Conservation (phyloP, 106 monocot species). For the Allium fistulosum region DNA sequence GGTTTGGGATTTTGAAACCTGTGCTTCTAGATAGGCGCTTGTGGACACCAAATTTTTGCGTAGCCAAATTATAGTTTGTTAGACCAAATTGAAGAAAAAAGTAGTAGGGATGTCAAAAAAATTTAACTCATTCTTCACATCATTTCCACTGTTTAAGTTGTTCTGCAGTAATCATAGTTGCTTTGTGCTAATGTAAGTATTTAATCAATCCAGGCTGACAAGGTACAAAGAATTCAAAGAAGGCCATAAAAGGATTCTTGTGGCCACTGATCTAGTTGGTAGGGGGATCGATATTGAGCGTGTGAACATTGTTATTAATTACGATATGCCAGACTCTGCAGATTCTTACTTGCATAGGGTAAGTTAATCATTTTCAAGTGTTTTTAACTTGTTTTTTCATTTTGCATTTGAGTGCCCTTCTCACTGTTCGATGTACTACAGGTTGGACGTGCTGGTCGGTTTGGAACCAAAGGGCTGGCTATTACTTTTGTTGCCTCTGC, state of each 20-base stretch:
- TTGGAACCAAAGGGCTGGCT: constrained; percentile 97
- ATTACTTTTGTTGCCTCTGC: constrained; percentile 96
- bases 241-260: constrained; percentile 96
- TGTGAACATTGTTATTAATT: constrained; percentile 97
- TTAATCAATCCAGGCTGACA: constrained; percentile 43
- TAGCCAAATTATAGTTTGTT: too few relatives aligned
- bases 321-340: constrained; percentile 99
- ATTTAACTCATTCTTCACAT: too few relatives aligned
- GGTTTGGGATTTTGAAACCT: too few relatives aligned
- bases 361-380: neutral
- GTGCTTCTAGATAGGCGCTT: too few relatives aligned
- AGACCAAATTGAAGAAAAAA: too few relatives aligned
- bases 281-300: constrained; percentile 98
- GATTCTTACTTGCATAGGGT: constrained; percentile 98
- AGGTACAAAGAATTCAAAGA: constrained; percentile 98
- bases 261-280: constrained; percentile 91
- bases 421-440: constrained; percentile 4
- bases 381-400: neutral
- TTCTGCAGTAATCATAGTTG: too few relatives aligned
- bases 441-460: constrained; percentile 90
- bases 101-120: too few relatives aligned
- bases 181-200: too few relatives aligned
- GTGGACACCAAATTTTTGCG: too few relatives aligned
- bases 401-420: neutral
- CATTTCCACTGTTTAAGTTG: too few relatives aligned